Base-by-base conservation (phyloP, 352 stramenopile species). In the Globisporangium spinosum region DNA sequence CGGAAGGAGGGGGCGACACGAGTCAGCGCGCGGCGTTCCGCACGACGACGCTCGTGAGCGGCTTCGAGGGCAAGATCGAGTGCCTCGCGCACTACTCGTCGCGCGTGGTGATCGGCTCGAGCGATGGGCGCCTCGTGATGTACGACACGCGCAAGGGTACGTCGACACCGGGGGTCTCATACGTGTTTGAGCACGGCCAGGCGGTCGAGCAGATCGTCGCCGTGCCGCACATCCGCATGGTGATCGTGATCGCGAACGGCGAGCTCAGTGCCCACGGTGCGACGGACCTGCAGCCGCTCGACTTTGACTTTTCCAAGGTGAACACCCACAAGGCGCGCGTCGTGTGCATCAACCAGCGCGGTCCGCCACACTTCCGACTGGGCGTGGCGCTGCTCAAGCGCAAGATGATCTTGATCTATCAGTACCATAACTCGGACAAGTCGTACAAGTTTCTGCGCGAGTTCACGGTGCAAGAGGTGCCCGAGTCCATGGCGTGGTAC, bases 1-100 rank as follows among this genome's bases (percentile, higher is more conserved):
- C 68, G 53, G 63, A 70, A 64, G 64, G 64, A 15, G 58, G 64
- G 40, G 23, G 64, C 34, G 73, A 75, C 47, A 49, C 49, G 38
- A 67, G 70, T 63, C 72, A 78, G 76, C 86, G 86, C 73, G 81
- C 85, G 62, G 84, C 85, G 32, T 94, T 94, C 82, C 86, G 84
- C 61, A 87, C 86, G 27, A 90, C 82, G 45, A 81, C 83, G 20
- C 66, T 96, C 25, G 80, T 96, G 58, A 77, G 73, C 25, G 80
- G 78, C 61, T 96, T 94, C 60, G 79, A 93, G 34, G 88, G 88
- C 23, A 91, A 90, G 65, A 80, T 96, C 58, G 85, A 94, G 64
- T 93, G 86, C 62, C 82, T 94, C 55, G 88, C 86, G 58, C 87
- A 94, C 74, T 96, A 96, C 75, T 94, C 86, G 38, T 94, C 80